Conservation (phyloP, 306 rosid species). For the Argentina anserina region DNA sequence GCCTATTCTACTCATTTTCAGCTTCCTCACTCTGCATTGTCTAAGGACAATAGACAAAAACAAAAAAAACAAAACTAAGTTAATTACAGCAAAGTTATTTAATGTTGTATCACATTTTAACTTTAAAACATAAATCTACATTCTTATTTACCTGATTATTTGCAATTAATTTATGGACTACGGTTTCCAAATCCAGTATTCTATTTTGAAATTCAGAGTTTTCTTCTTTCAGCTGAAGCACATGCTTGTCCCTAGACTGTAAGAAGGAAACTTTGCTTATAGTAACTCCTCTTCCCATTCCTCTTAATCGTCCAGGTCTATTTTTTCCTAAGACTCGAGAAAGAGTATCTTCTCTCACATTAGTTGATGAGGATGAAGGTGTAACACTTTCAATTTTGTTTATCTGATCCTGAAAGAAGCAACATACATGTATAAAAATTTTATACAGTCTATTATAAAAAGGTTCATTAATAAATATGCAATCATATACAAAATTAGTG, state of each 20-base stretch:
- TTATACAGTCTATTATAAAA: too few species aligned
- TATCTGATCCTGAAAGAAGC: neutral
- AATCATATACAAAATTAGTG: neutral
- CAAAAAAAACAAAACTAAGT: too few species aligned
- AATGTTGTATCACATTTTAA: too few species aligned
- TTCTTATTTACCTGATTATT: too few species aligned
- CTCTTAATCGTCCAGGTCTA: neutral
- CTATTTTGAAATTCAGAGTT: neutral
- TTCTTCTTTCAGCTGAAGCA: neutral
- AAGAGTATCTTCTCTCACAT: slow-evolving; percentile 6
- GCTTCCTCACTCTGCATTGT: too few species aligned
- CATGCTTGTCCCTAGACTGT: neutral
- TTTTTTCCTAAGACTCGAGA: neutral
- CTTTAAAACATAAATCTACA: too few species aligned
- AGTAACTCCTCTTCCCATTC: neutral
- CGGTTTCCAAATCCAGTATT: neutral
- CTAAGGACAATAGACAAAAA: too few species aligned
- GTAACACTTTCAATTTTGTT: neutral
- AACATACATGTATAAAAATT: neutral
- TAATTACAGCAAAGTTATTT: too few species aligned
- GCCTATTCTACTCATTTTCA: too few species aligned
- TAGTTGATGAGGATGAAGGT: neutral
- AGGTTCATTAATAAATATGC: too few species aligned
- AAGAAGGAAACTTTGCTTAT: neutral
- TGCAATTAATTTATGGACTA: neutral